These are phyloP conservation scores for Phytopythium cucurbitacearum DNA, from an alignment of 352 stramenopile species.

Conservation along the genomic window DNA sequence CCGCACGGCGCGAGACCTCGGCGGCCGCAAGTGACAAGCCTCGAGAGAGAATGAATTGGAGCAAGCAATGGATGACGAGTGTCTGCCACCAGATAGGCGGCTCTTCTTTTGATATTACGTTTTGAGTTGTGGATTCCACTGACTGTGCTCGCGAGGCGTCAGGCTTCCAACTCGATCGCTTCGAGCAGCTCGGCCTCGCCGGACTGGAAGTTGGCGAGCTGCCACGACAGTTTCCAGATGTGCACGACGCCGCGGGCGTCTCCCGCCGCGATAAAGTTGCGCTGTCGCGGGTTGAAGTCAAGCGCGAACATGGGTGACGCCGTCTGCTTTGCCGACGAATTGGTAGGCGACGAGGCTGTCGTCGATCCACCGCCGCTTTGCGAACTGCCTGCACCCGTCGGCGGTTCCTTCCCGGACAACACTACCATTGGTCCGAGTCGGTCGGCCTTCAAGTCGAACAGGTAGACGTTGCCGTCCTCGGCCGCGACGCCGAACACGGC, in stretches of 20 bases:
- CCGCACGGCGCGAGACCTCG: slow-evolving; percentile 72
- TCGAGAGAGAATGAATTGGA: background rate
- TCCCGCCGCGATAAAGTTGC: slow-evolving; percentile 78
- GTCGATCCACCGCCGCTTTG: background rate
- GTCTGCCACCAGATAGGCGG: background rate
- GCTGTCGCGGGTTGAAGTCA: slow-evolving; percentile 79
- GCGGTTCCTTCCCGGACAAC: slow-evolving; percentile 34
- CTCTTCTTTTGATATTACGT: slow-evolving; percentile 1
- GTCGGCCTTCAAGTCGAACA: slow-evolving; percentile 73
- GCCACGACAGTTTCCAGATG: slow-evolving; percentile 84
- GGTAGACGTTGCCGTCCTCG: slow-evolving; percentile 68
- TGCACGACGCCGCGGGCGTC: slow-evolving; percentile 59
- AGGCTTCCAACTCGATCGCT: slow-evolving; percentile 14
- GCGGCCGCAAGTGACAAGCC: slow-evolving; percentile 8
- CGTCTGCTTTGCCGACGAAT: slow-evolving; percentile 7
- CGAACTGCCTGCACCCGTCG: slow-evolving; percentile 1
- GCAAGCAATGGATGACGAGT: background rate
- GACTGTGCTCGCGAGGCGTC: background rate
- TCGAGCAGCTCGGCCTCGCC: slow-evolving; percentile 61
- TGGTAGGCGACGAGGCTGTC: slow-evolving; percentile 6
- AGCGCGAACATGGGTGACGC: slow-evolving; percentile 46
- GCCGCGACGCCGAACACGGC: slow-evolving; percentile 68
- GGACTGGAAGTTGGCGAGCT: slow-evolving; percentile 74
- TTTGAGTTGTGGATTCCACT: background rate
- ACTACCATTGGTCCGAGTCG: slow-evolving; percentile 35